A percentile compares a stretch with the other conserved stretches of the same genome.
Evolutionary conservation across 148 eudicot genomes (phyloP).

Genomic region (Rhododendron simsii): DNA sequence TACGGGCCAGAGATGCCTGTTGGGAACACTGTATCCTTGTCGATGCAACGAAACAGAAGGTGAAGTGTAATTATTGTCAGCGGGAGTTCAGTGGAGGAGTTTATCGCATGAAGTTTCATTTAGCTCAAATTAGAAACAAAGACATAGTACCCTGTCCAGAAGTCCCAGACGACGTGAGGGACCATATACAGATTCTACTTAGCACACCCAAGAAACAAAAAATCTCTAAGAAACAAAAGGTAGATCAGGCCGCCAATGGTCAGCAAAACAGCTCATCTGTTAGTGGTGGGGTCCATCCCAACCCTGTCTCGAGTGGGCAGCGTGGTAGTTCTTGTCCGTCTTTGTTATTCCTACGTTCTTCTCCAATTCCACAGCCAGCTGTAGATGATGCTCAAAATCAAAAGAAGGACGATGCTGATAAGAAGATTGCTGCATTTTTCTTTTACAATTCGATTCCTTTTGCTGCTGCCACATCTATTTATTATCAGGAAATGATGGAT

Average conservation of each 20-base stretch:
- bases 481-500: constrained; percentile 39
- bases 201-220: constrained; percentile 35
- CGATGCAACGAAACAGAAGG: constrained; percentile 42
- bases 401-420: constrained; percentile 33
- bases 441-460: constrained; percentile 32
- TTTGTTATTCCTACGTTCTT: constrained; percentile 17
- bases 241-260: constrained; percentile 23
- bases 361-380: constrained; percentile 20
- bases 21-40: constrained; percentile 43
- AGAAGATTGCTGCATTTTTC: constrained; percentile 36
- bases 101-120: constrained; percentile 41
- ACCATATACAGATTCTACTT: constrained; percentile 30
- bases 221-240: constrained; percentile 22
- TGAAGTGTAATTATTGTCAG: constrained; percentile 39
- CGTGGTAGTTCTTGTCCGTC: constrained; percentile 25
- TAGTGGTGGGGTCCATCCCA: constrained; percentile 28
- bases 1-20: constrained; percentile 39
- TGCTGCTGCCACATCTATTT: constrained; percentile 30
- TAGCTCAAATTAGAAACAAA: constrained; percentile 43
- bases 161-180: constrained; percentile 35
- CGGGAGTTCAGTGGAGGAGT: constrained; percentile 46
- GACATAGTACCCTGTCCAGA: constrained; percentile 38
- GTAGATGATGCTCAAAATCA: constrained; percentile 21
- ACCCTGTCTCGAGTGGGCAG: constrained; percentile 23
- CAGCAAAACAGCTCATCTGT: constrained; percentile 34